Conservation (phyloP, 352 stramenopile species). For the Phytophthora vignae region DNA sequence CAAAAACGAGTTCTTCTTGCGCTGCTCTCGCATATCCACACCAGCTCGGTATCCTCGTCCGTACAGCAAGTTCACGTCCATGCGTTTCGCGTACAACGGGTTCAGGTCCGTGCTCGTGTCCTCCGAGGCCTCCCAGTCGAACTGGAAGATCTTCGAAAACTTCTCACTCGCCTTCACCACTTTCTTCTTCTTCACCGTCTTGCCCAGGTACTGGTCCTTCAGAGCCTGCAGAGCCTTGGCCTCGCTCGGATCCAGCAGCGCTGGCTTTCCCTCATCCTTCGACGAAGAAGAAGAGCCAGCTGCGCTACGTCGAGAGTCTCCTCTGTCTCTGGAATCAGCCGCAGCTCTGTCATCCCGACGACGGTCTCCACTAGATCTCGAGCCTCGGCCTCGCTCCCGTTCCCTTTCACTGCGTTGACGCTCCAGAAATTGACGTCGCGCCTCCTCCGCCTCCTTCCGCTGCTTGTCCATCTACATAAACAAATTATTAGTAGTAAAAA, state of each 20-base stretch:
- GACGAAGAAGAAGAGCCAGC: neutral
- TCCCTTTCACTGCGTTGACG: slow-evolving; percentile 57
- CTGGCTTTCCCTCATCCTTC: slow-evolving; percentile 25
- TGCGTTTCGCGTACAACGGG: slow-evolving; percentile 89
- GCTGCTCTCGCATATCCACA: slow-evolving; percentile 94
- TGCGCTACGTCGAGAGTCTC: slow-evolving; percentile 8
- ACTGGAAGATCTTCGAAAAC: slow-evolving; percentile 94
- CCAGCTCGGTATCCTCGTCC: slow-evolving; percentile 93
- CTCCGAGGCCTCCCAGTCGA: slow-evolving; percentile 94
- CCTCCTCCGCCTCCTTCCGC: slow-evolving; percentile 59
- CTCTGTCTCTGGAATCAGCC: slow-evolving; percentile 13
- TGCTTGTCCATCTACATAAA: slow-evolving; percentile 59
- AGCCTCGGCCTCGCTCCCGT: slow-evolving; percentile 26
- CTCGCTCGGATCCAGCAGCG: slow-evolving; percentile 50
- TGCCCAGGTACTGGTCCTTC: slow-evolving; percentile 92
- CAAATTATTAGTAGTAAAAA: neutral
- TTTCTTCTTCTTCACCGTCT: slow-evolving; percentile 89
- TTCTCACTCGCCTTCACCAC: slow-evolving; percentile 94
- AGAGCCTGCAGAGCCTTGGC: slow-evolving; percentile 84
- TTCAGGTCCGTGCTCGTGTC: slow-evolving; percentile 94
- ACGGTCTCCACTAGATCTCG: slow-evolving; percentile 25
- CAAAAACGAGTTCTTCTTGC: slow-evolving; percentile 92
- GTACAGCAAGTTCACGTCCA: slow-evolving; percentile 92
- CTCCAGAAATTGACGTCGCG: slow-evolving; percentile 71
- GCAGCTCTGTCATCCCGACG: slow-evolving; percentile 24